Conservation (phyloP, 257 asterid genomes). For the Solanum medicagineum region DNA sequence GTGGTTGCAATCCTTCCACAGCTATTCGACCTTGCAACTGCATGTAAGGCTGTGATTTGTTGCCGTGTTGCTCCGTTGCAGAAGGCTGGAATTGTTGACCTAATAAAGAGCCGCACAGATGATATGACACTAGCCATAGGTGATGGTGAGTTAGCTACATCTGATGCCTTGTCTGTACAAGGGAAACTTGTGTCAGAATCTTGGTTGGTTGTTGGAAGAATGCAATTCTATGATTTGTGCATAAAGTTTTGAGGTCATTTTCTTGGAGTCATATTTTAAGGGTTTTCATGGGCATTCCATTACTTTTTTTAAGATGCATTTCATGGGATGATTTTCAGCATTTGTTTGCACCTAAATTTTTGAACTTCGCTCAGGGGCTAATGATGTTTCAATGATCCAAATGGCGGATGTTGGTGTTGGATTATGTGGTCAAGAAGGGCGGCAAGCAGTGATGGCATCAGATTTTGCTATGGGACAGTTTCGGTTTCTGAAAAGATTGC, state of each 20-base stretch:
- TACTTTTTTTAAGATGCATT: background rate
- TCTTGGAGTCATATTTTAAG: background rate
- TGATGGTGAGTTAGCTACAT: constrained; percentile 57
- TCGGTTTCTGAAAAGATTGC: constrained; percentile 76
- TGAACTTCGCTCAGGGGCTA: constrained; percentile 60
- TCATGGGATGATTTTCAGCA: background rate
- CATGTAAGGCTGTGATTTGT: constrained; percentile 84
- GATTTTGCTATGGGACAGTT: constrained; percentile 99
- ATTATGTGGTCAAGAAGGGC: constrained; percentile 98
- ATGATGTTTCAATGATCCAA: constrained; percentile 99
- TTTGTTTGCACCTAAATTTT: constrained; percentile 13
- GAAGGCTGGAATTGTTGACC: constrained; percentile 96
- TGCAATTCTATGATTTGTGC: background rate
- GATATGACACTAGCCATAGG: constrained; percentile 99
- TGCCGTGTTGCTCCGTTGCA: constrained; percentile 98
- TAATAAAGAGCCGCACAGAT: constrained; percentile 84
- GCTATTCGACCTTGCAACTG: constrained; percentile 88
- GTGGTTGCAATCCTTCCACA: constrained; percentile 24
- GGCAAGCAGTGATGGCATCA: constrained; percentile 99
- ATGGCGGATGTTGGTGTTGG: constrained; percentile 99
- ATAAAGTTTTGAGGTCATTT: background rate
- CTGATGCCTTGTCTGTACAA: background rate
- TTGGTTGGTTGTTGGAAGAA: background rate
- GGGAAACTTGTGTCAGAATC: background rate
- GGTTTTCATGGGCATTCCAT: background rate